Conservation (phyloP, 2,329 filamentous ascomycete species). For the Pestalotiopsis sp. region DNA sequence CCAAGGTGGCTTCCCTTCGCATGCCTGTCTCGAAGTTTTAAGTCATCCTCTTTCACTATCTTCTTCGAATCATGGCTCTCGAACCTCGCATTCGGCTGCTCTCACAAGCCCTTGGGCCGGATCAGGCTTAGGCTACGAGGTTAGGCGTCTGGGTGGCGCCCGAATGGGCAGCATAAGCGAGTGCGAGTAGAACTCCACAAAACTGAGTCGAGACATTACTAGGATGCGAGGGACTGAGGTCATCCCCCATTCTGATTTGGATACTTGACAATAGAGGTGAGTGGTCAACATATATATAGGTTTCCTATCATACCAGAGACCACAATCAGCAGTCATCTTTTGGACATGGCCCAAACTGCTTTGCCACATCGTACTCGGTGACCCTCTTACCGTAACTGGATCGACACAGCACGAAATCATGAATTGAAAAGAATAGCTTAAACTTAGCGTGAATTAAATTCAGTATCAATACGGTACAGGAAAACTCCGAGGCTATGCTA, state of each 20-base stretch:
- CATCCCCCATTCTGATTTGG: neutral
- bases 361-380: too few relatives aligned
- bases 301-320: too few relatives aligned
- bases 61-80: neutral
- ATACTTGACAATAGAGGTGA: too few relatives aligned
- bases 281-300: too few relatives aligned
- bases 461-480: neutral
- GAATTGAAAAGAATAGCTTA: too few relatives aligned
- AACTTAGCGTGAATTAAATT: neutral
- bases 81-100: neutral
- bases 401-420: too few relatives aligned
- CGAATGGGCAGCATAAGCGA: neutral
- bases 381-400: too few relatives aligned
- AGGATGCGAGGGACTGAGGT: neutral
- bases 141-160: neutral
- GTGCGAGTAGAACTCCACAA: neutral
- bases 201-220: neutral
- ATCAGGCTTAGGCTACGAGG: neutral
- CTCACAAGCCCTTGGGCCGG: neutral
- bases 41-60: neutral
- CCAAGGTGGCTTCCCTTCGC: neutral
- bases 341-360: too few relatives aligned
- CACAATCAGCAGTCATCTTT: too few relatives aligned
- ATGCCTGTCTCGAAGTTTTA: neutral
- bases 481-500: slow-evolving; percentile 3